A percentile compares a stretch with the other conserved stretches of the same genome.
Evolutionary conservation across 2,329 filamentous ascomycete species (phyloP).

Genomic region (Cladosporium sp.): DNA sequence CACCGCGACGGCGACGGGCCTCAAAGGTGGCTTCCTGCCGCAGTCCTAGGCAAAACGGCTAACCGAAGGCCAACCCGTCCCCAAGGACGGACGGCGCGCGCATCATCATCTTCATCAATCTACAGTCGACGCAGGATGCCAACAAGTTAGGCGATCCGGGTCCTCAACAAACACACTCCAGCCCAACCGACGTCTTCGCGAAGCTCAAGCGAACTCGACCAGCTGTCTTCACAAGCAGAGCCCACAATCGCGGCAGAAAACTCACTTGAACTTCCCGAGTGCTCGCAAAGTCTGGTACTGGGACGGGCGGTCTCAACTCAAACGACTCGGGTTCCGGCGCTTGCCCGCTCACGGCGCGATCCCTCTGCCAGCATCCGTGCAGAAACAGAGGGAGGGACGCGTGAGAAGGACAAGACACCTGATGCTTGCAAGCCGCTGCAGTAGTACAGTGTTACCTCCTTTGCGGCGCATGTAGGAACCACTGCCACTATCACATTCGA

Average conservation of each 20-base stretch:
- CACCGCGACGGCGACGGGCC: conserved; percentile 16
- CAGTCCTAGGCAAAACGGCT: conserved; percentile 13
- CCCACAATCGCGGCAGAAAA: conserved; percentile 4
- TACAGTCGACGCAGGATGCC: background rate
- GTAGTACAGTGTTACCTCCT: background rate
- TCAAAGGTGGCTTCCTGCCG: conserved; percentile 15
- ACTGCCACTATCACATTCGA: conserved; percentile 2
- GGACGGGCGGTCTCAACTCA: conserved; percentile 12
- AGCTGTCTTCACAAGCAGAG: background rate
- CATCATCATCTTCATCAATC: conserved; percentile 4
- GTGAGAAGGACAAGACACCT: conserved; percentile 6
- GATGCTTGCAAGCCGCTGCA: conserved; percentile 14
- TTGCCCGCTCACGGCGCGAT: conserved; percentile 16
- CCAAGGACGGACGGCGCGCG: background rate
- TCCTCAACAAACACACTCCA: background rate
- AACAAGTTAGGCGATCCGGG: background rate
- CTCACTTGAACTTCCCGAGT: background rate
- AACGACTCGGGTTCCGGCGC: conserved; percentile 19
- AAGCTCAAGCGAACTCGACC: conserved; percentile 4
- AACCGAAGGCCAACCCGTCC: conserved; percentile 9
- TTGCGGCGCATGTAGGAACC: conserved; percentile 3
- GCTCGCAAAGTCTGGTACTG: conserved; percentile 17
- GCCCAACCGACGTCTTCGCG: background rate
- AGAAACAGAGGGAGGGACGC: background rate
- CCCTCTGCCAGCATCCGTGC: conserved; percentile 15